Conservation (phyloP, 306 rosid genomes). For the Arachis stenosperma region DNA sequence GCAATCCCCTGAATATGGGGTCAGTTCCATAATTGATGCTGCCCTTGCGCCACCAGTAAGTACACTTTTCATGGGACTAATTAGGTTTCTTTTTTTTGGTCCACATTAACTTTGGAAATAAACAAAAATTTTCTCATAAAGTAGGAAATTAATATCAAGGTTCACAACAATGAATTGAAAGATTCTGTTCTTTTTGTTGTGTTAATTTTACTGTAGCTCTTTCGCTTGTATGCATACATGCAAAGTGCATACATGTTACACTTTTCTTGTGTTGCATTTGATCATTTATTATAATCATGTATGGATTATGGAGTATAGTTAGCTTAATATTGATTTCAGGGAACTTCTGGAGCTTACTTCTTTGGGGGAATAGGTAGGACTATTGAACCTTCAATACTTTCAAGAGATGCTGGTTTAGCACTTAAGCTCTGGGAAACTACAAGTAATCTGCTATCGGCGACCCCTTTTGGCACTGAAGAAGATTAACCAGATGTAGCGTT, state of each 20-base stretch:
- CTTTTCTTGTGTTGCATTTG: not conserved
- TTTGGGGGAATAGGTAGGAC: constrained; percentile 80
- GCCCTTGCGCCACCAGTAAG: constrained; percentile 82
- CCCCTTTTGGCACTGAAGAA: constrained; percentile 51
- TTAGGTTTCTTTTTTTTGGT: not conserved
- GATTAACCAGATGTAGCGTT: constrained; percentile 26
- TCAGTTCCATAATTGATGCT: constrained; percentile 68
- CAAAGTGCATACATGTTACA: not conserved
- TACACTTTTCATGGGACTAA: not conserved
- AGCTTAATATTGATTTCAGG: constrained; percentile 52
- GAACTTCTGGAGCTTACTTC: constrained; percentile 71
- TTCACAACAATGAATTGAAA: constrained; percentile 6
- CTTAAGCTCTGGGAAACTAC: constrained; percentile 78
- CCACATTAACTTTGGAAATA: constrained; percentile 21
- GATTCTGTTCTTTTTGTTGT: not conserved
- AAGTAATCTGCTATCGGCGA: constrained; percentile 50
- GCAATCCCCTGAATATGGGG: constrained; percentile 67
- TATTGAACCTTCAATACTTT: constrained; percentile 59
- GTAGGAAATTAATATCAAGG: constrained; percentile 2
- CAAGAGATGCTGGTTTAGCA: constrained; percentile 59
- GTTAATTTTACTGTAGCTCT: not conserved
- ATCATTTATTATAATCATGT: not conserved
- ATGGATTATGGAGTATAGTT: not conserved
- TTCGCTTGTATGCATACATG: not conserved
- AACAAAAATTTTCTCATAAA: not conserved